Conservation (phyloP, 2,329 filamentous ascomycete species). For the Trichoderma polysporum region DNA sequence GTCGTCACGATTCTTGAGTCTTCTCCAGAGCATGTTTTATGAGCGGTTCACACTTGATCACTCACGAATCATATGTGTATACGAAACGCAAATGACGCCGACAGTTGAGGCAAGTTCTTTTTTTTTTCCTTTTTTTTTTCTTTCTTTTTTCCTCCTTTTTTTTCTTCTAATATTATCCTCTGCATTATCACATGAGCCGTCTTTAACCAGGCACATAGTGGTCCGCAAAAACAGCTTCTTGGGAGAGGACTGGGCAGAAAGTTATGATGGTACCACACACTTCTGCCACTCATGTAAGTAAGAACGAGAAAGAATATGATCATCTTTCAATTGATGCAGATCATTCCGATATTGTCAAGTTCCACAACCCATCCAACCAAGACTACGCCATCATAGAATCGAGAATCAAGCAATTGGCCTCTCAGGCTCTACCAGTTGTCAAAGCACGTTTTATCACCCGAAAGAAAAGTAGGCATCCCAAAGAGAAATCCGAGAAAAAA, state of each 20-base stretch:
- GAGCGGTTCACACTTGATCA: conserved; percentile 20
- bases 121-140: too few species aligned
- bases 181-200: not conserved
- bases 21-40: conserved; percentile 26
- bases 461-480: not conserved
- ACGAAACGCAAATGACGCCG: conserved; percentile 23
- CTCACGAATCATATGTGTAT: conserved; percentile 27
- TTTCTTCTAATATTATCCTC: not conserved
- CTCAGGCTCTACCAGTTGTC: not conserved
- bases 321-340: conserved; percentile 27
- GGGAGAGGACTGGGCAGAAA: conserved; percentile 23
- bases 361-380: not conserved
- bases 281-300: conserved; percentile 28
- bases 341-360: conserved; percentile 30
- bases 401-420: not conserved
- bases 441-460: not conserved
- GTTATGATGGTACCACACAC: conserved; percentile 27
- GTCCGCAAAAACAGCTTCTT: conserved; percentile 4
- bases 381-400: not conserved
- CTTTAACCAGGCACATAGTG: not conserved
- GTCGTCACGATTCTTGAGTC: conserved; percentile 26
- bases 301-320: conserved; percentile 25
- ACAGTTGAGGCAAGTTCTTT: conserved; percentile 26
- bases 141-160: too few species aligned
- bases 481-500: not conserved